Conservation (phyloP, 257 asterid species). For the Fraxinus excelsior region DNA sequence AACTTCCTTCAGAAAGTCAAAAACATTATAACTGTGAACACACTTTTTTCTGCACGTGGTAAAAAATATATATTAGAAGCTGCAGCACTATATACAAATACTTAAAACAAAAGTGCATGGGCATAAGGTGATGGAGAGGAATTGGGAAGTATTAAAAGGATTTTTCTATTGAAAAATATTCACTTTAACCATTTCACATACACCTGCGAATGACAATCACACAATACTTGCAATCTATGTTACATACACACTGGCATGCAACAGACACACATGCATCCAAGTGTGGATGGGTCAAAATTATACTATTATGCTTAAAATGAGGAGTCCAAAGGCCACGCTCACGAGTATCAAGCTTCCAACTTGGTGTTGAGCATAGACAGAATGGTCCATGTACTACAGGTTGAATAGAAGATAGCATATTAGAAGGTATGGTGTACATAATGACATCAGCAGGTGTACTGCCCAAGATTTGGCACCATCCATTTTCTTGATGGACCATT, state of each 20-base stretch:
- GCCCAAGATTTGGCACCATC: background rate
- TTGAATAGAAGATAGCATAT: background rate
- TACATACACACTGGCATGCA: background rate
- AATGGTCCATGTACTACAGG: background rate
- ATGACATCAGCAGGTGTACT: background rate
- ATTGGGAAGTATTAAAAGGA: background rate
- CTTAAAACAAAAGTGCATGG: slow-evolving; percentile 14
- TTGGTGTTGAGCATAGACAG: background rate
- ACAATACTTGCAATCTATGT: background rate
- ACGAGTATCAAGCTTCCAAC: background rate
- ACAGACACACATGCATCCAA: background rate
- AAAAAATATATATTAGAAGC: slow-evolving; percentile 22
- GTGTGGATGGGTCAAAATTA: background rate
- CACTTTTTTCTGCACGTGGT: slow-evolving; percentile 74
- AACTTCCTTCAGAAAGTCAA: slow-evolving; percentile 91
- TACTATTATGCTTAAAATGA: background rate
- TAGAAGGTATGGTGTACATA: background rate
- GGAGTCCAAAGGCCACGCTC: background rate
- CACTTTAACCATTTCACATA: background rate
- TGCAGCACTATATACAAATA: background rate
- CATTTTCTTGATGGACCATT: background rate
- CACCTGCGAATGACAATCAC: background rate
- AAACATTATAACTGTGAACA: slow-evolving; percentile 87
- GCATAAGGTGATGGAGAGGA: background rate
- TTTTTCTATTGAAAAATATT: background rate